phyloP scores from a whole-genome alignment of 1,139 yeast species.

The Debaryomyces udenii region DNA sequence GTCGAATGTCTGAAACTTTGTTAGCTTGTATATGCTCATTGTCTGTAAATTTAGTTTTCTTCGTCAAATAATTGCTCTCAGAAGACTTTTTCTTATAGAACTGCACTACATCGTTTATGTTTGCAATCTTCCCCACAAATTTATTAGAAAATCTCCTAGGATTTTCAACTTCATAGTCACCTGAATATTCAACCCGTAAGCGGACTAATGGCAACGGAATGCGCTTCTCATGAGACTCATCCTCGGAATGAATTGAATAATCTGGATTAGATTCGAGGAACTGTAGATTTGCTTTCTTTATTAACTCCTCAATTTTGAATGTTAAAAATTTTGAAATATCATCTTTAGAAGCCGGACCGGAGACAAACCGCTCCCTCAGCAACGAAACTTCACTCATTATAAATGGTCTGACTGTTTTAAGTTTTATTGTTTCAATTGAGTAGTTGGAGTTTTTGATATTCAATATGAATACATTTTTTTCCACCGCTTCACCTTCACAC shows the following conservation, averaged over 20 bases:
- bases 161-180: slow-evolving; percentile 90
- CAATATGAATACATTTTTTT: slow-evolving; percentile 73
- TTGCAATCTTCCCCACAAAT: slow-evolving; percentile 91
- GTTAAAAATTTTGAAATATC: slow-evolving; percentile 65
- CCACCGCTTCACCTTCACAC: slow-evolving; percentile 79
- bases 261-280: slow-evolving; percentile 48
- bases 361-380: slow-evolving; percentile 54
- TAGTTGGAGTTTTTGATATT: slow-evolving; percentile 63
- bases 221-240: slow-evolving; percentile 13
- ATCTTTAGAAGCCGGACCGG: slow-evolving; percentile 65
- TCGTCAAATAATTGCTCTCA: slow-evolving; percentile 13
- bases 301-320: slow-evolving; percentile 66
- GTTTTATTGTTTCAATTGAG: slow-evolving; percentile 62
- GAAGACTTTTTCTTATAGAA: slow-evolving; percentile 55
- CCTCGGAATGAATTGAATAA: slow-evolving; percentile 23
- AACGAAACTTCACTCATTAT: slow-evolving; percentile 68
- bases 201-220: slow-evolving; percentile 79
- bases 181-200: slow-evolving; percentile 83
- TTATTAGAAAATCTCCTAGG: slow-evolving; percentile 85
- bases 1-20: slow-evolving; percentile 19
- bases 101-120: slow-evolving; percentile 79
- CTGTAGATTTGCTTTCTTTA: slow-evolving; percentile 56
- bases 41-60: slow-evolving; percentile 27
- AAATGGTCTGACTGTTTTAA: slow-evolving; percentile 83
- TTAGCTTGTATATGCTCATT: slow-evolving; percentile 24